phyloP scores from a whole-genome alignment of 2,329 filamentous ascomycete genomes.

The Phialophora expanda region DNA sequence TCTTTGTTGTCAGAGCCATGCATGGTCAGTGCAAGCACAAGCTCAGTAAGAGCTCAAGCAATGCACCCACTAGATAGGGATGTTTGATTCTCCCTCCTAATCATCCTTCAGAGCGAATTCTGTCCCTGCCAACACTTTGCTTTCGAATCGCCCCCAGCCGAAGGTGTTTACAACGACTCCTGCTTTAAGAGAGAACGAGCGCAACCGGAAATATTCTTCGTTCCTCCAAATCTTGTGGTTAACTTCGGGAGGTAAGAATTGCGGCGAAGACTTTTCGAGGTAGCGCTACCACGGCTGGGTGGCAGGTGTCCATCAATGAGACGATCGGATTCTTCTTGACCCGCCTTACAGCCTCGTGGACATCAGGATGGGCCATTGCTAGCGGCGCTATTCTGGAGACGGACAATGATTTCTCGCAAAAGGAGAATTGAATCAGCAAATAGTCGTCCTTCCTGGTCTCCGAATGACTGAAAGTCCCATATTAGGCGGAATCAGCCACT shows the following conservation, averaged over 20 bases:
- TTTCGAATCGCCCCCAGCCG: not conserved
- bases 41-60: not conserved
- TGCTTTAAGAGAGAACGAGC: not conserved
- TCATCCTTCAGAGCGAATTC: not conserved
- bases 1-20: not conserved
- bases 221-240: not conserved
- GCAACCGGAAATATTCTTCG: not conserved
- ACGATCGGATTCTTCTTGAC: not conserved
- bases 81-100: not conserved
- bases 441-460: not conserved
- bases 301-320: not conserved
- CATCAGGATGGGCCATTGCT: not conserved
- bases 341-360: not conserved
- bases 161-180: not conserved
- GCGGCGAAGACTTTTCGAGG: not conserved
- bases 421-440: not conserved
- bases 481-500: not conserved
- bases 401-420: not conserved
- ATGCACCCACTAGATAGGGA: not conserved
- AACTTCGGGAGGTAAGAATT: not conserved
- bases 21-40: not conserved
- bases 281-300: not conserved
- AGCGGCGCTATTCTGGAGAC: not conserved
- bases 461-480: not conserved
- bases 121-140: not conserved